Conservation (phyloP, 495 filamentous ascomycete species). For the Lineolata rhizophorae region DNA sequence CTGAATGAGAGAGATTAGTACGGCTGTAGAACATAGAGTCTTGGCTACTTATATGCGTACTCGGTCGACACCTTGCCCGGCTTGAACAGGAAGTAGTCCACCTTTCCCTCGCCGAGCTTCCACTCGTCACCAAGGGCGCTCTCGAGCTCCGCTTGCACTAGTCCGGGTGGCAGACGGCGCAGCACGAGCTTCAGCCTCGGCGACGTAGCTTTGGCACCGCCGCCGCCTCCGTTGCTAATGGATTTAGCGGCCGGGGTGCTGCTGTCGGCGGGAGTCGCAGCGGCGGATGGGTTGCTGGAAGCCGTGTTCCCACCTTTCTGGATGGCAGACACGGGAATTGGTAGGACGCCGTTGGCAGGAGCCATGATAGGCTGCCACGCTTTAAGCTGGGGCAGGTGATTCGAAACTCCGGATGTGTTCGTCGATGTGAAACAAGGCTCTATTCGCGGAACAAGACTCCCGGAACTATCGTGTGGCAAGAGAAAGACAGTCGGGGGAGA, state of each 20-base stretch:
- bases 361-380: too few species aligned
- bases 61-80: slow-evolving; percentile 75
- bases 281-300: slow-evolving; percentile 9
- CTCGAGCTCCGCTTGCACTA: slow-evolving; percentile 65
- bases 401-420: too few species aligned
- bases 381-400: too few species aligned
- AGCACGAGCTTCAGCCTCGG: slow-evolving; percentile 68
- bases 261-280: too few species aligned
- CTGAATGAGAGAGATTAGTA: slow-evolving; percentile 19
- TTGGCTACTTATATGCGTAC: slow-evolving; percentile 27
- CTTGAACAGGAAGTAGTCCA: slow-evolving; percentile 62
- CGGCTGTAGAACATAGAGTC: not conserved
- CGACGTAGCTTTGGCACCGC: slow-evolving; percentile 33
- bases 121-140: slow-evolving; percentile 58
- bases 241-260: too few species aligned
- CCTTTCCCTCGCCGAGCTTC: slow-evolving; percentile 53
- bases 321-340: slow-evolving; percentile 31
- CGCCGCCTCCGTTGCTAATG: too few species aligned
- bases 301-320: slow-evolving; percentile 32
- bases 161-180: slow-evolving; percentile 62
- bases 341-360: slow-evolving; percentile 35
- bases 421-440: too few species aligned
- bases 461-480: too few species aligned
- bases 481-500: too few species aligned
- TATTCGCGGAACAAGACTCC: too few species aligned